Percentiles rank a stretch among this genome's conserved stretches.
Evolutionary conservation across 106 monocot species (phyloP).

Genomic region (Dendrobium catenatum): DNA sequence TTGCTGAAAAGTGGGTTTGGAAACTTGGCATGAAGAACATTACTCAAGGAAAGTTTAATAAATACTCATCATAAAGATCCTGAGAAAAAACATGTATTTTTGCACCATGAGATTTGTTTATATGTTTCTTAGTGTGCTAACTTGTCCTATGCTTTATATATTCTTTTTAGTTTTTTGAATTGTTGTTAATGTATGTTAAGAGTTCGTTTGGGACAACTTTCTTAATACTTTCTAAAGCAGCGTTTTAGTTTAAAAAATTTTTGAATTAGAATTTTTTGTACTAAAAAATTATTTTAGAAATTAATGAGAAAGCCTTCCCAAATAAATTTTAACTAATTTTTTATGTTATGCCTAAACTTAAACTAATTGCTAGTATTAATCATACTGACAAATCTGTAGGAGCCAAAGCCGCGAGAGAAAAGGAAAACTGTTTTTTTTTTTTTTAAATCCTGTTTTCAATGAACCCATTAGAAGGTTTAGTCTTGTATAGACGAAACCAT

Average conservation of each 20-base stretch:
- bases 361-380: background rate
- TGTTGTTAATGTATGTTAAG: no score
- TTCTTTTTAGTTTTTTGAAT: no score
- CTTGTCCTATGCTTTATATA: background rate
- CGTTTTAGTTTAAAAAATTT: no score
- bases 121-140: no score
- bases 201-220: no score
- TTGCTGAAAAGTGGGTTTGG: background rate
- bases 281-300: no score
- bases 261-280: no score
- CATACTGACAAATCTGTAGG: background rate
- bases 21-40: background rate
- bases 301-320: no score
- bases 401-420: background rate
- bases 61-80: no score
- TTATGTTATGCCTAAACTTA: background rate
- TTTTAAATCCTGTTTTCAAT: background rate
- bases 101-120: no score
- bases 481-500: background rate
- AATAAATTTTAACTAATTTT: background rate
- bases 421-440: background rate
- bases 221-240: no score
- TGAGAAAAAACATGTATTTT: no score
- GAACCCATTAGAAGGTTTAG: background rate
- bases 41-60: background rate